Conservation (phyloP, 305 asterid species). For the Fraxinus greggii region DNA sequence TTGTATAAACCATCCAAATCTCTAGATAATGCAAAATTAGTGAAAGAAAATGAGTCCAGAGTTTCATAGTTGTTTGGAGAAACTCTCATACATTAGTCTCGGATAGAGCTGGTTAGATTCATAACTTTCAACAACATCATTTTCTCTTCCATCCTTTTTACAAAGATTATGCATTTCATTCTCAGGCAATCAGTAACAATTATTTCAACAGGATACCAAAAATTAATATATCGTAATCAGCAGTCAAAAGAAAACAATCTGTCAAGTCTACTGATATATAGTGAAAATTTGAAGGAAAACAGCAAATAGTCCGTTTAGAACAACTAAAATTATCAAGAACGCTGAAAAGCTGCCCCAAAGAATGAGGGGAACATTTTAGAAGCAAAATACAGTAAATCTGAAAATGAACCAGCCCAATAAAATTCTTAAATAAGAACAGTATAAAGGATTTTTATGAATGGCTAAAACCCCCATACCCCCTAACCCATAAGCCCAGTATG, state of each 20-base stretch:
- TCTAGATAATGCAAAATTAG: neutral
- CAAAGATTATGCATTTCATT: neutral
- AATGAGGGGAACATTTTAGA: neutral
- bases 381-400: neutral
- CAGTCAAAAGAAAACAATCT: neutral
- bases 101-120: neutral
- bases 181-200: neutral
- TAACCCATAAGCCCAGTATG: neutral
- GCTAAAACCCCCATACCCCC: neutral
- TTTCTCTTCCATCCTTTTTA: neutral
- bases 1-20: conserved; percentile 8
- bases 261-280: neutral
- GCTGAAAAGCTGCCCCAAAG: neutral
- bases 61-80: neutral
- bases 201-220: neutral
- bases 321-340: neutral
- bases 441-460: neutral
- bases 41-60: conserved; percentile 7
- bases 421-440: neutral
- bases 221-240: neutral
- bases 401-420: neutral
- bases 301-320: neutral
- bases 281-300: neutral
- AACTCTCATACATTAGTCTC: neutral
- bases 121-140: neutral